Base-by-base conservation (phyloP, 140 eudicot species). In the Senecio squalidus region DNA sequence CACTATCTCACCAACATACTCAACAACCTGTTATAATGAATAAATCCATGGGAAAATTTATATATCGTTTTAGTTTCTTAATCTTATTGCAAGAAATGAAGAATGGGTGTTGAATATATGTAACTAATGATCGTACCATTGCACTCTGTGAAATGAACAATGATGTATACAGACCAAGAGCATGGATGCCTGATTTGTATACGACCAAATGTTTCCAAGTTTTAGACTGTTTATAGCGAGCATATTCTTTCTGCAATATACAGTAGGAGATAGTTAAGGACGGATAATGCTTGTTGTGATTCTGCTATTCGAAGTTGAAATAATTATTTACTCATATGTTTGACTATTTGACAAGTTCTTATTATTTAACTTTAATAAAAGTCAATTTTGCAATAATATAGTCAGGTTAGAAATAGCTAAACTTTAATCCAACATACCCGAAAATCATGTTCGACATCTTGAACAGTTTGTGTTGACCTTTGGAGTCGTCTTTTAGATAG, bases 81-180 rank as follows among this genome's bases (percentile, higher is more conserved):
- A n/a, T n/a, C n/a, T n/a, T n/a, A n/a, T n/a, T n/a, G n/a, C n/a
- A n/a, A n/a, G n/a, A n/a, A n/a, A n/a, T n/a, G n/a, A n/a, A n/a
- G n/a, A n/a, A 6, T 18, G 57, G 46, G 50, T 38, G 31, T 18
- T 21, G 28, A 13, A 2, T 49, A 4, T 27, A 31, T 20, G 29
- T 45, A 28, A 16, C 18, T 18, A 29, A 17, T 44, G 17, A 60
- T 65, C 82, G 44, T 54, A 86, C 93, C 95, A 86, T 80, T 39
- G 83, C 88, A 40, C 85, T 82, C 29, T 80, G 82, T 45, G 81
- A 76, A 69, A 86, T 80, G 84, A 86, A 80, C 58, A 64, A 57
- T 65, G 95, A 83, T 44, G 95, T 86, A 73, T 86, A 86, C 38
- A 86, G 82, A 60, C 96, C 96, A 72, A 87, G 91, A 54, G 89